phyloP scores from a whole-genome alignment of 768 basidiomycete species.

The Pleurotus eryngii region DNA sequence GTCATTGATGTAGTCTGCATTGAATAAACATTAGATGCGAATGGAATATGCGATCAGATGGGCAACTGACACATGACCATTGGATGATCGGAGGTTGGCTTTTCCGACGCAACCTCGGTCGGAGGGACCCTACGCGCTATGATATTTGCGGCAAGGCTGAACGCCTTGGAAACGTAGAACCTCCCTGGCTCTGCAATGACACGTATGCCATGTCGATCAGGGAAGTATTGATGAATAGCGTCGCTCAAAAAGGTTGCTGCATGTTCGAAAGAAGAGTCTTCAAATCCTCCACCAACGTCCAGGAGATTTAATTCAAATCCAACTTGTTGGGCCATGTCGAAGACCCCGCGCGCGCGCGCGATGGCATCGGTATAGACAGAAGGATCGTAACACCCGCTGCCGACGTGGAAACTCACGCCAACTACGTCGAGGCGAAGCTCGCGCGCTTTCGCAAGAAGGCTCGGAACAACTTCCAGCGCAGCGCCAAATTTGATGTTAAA shows the following conservation, averaged over 20 bases:
- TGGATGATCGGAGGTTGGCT: constrained; percentile 31
- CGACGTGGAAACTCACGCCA: constrained; percentile 97
- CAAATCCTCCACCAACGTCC: constrained; percentile 97
- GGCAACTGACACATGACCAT: constrained; percentile 83
- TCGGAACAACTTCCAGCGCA: constrained; percentile 73
- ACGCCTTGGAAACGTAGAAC: constrained; percentile 90
- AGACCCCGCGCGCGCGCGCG: constrained; percentile 74
- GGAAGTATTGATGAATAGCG: constrained; percentile 80
- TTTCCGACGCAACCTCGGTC: constrained; percentile 22
- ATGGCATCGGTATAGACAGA: constrained; percentile 88
- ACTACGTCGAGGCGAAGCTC: constrained; percentile 82
- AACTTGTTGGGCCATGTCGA: constrained; percentile 78
- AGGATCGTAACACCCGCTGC: constrained; percentile 94
- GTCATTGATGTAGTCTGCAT: constrained; percentile 96
- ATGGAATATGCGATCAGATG: constrained; percentile 28
- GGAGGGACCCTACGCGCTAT: constrained; percentile 79
- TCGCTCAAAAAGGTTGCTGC: constrained; percentile 68
- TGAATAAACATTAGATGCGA: constrained; percentile 11
- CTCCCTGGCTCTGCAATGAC: constrained; percentile 96
- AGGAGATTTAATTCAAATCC: constrained; percentile 84
- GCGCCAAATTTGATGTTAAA: constrained; percentile 98
- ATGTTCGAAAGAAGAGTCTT: constrained; percentile 78
- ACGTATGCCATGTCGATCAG: constrained; percentile 61
- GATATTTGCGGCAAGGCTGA: constrained; percentile 88
- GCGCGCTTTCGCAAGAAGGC: constrained; percentile 73